Conservation (phyloP, 2,329 filamentous ascomycete species). For the Trichoderma simmonsii region DNA sequence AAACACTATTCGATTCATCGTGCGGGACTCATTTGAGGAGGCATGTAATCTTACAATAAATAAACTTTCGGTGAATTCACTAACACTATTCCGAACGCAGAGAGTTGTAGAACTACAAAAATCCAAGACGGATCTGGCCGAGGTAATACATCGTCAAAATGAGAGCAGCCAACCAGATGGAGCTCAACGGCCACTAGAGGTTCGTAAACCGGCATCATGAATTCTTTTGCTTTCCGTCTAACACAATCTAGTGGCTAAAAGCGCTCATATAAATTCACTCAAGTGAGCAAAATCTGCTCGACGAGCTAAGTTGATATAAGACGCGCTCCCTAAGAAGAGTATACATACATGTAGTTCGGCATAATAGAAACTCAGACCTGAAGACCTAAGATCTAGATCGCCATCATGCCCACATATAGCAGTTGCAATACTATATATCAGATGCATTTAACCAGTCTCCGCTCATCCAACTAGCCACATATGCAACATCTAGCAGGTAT, state of each 20-base stretch:
- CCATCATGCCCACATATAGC: not conserved
- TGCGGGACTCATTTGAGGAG: slow-evolving; percentile 39
- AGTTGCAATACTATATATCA: not conserved
- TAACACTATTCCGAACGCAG: not conserved
- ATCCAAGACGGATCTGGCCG: slow-evolving; percentile 18
- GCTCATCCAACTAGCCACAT: not conserved
- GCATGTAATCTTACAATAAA: slow-evolving; percentile 14
- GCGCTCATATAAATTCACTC: not conserved
- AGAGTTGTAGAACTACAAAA: slow-evolving; percentile 22
- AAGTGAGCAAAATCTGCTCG: not conserved
- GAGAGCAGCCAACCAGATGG: not conserved
- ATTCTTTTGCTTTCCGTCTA: not conserved
- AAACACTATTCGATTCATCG: slow-evolving; percentile 37
- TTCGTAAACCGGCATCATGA: not conserved
- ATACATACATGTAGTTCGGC: not conserved
- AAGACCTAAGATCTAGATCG: not conserved
- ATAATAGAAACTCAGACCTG: too few species aligned
- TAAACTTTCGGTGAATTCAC: not conserved
- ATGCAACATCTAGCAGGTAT: not conserved
- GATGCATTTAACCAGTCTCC: not conserved
- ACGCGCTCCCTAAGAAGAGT: not conserved
- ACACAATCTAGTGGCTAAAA: not conserved
- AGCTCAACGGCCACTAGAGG: not conserved
- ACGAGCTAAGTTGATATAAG: not conserved
- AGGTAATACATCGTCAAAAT: slow-evolving; percentile 1